Base-by-base conservation (phyloP, 495 filamentous ascomycete genomes). In the Xylaria scruposa region DNA sequence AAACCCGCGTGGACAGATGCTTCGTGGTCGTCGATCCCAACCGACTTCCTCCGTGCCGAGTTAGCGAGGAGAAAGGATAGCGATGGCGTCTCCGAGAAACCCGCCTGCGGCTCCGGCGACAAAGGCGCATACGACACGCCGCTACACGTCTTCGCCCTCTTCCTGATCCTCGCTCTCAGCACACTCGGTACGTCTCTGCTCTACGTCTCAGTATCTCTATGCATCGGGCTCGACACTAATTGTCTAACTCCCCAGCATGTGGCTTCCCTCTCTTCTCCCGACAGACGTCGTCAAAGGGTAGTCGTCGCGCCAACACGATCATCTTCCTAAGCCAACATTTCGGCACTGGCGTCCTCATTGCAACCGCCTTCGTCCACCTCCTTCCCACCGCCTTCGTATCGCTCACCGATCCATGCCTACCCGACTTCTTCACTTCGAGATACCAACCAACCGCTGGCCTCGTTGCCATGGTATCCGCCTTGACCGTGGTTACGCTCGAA, bases 361-460 rank as follows among this genome's bases (percentile, higher is more conserved):
- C 93, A 24, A 95, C 93, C n/a, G 93, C 93, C 54, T 97, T 97
- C 77, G 93, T 96, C 33, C 93, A 96, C 79, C 83, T 91, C 10
- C 91, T 97, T 5, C 93, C 93, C 13, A 95, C 92, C 3, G 93
- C 93, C 42, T 95, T 95, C 78, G 81, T 87, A 49, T 95, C 93
- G 9, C 84, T 97, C 42, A 93, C 91, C 26, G 91, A 95, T 75
- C 89, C 91, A 58, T 97, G 93, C 77, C 90, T 97, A 1, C 92
- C 93, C 40, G 78, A 81, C 24, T 89, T 91, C 73, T 95, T 92
- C 87, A 95, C 87, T 75, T 75, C 88, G 56, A 85, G 86, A 33
- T 97, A 94, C 78, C 87, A 85, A 31, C 91, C 93, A 24, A 91
- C 95, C 82, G 89, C 93, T 15, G 93, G 93, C 0, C 84, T 93